Percentiles rank a stretch among this genome's conserved stretches.
Conservation (phyloP, 768 basidiomycete genomes). For the Hydnum rufescens region DNA sequence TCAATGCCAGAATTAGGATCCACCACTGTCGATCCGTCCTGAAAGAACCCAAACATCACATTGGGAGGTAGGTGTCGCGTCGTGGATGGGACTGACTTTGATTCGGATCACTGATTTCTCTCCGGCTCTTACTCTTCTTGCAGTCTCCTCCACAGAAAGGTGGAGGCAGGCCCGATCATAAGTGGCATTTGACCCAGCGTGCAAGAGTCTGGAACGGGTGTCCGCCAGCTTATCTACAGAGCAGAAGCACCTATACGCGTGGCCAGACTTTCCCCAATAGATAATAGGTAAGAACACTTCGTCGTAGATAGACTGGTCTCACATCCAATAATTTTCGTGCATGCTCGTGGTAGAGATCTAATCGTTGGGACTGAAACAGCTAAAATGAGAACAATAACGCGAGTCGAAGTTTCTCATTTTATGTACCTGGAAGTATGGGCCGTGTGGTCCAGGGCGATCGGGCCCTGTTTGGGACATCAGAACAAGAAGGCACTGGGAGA, state of each 20-base stretch:
- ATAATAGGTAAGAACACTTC: background rate
- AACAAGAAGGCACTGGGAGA: background rate
- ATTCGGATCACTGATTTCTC: constrained; percentile 71
- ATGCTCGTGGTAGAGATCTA: constrained; percentile 65
- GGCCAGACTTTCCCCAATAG: constrained; percentile 35
- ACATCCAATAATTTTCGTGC: constrained; percentile 61
- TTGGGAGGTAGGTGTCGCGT: background rate
- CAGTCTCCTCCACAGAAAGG: constrained; percentile 70
- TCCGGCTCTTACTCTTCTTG: constrained; percentile 48
- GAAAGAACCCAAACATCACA: background rate
- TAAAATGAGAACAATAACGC: background rate
- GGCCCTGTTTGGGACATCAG: too few relatives aligned
- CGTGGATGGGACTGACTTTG: constrained; percentile 35
- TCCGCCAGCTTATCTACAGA: constrained; percentile 44
- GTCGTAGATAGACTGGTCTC: too few relatives aligned
- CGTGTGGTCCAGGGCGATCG: constrained; percentile 49
- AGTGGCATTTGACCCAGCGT: constrained; percentile 50
- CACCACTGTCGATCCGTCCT: constrained; percentile 1
- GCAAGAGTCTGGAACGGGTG: constrained; percentile 49
- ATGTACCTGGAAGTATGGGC: constrained; percentile 70
- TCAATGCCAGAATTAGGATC: constrained; percentile 22
- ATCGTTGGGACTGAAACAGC: constrained; percentile 55
- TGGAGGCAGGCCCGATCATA: constrained; percentile 84
- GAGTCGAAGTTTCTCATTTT: background rate
- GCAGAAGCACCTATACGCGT: constrained; percentile 94